phyloP scores from a whole-genome alignment of 177 flowering plant species.

The Vitis hybrid region DNA sequence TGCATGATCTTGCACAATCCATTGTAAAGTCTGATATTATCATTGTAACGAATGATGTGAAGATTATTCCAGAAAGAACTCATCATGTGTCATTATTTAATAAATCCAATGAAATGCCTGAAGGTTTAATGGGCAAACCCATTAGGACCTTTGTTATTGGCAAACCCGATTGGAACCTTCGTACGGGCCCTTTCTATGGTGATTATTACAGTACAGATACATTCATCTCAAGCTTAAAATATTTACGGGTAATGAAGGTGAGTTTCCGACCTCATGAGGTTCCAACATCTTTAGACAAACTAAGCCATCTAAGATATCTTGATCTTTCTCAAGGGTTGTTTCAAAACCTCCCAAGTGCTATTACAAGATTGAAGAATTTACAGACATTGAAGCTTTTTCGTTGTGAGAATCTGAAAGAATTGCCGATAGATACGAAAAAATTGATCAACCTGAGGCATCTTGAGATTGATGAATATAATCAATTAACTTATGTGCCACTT shows the following conservation, averaged over 20 bases:
- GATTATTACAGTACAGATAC: neutral
- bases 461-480: neutral
- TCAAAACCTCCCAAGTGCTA: neutral
- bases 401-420: neutral
- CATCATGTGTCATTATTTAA: neutral
- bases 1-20: neutral
- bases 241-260: slow-evolving; percentile 11
- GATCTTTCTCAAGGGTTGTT: neutral
- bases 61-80: neutral
- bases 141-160: neutral
- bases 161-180: neutral
- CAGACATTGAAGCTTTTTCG: neutral
- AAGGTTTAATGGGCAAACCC: neutral
- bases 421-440: slow-evolving; percentile 6
- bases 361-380: too few species aligned
- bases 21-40: neutral
- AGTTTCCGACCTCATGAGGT: neutral
- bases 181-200: neutral
- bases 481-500: neutral
- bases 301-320: slow-evolving; percentile 23
- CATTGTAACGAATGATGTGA: neutral
- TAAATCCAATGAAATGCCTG: neutral
- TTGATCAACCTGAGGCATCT: too few species aligned
- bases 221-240: slow-evolving; percentile 2
- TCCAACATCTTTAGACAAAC: neutral